Conservation (phyloP, 352 stramenopile species). For the Pythium rhizo-oryzae region DNA sequence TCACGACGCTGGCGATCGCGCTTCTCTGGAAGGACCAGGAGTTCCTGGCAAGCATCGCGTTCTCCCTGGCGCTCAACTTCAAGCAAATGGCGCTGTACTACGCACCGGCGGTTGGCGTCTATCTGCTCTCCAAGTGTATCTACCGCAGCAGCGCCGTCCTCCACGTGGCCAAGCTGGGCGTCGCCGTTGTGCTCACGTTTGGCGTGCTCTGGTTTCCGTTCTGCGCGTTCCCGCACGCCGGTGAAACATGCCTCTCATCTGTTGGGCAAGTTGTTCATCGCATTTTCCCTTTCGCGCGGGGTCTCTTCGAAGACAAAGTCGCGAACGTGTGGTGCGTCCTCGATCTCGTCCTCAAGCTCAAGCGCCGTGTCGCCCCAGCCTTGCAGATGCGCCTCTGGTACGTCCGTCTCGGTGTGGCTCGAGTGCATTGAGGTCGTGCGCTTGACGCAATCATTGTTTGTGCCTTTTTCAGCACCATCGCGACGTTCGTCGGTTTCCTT, state of each 20-base stretch:
- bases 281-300: constrained; percentile 95
- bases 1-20: constrained; percentile 68
- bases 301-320: constrained; percentile 99
- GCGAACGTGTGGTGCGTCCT: constrained; percentile 96
- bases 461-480: constrained; percentile 42
- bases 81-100: constrained; percentile 99
- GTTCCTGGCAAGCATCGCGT: constrained; percentile 84
- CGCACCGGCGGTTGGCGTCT: constrained; percentile 93
- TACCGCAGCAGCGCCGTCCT: constrained; percentile 53
- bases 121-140: constrained; percentile 90
- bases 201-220: constrained; percentile 92
- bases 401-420: not conserved
- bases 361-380: constrained; percentile 42
- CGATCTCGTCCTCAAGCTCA: constrained; percentile 83
- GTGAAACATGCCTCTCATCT: constrained; percentile 59
- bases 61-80: constrained; percentile 96
- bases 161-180: constrained; percentile 69
- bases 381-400: constrained; percentile 82
- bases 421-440: not conserved
- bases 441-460: not conserved
- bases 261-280: constrained; percentile 87
- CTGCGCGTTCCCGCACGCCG: constrained; percentile 50
- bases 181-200: constrained; percentile 92
- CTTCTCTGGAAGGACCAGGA: constrained; percentile 79
- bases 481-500: constrained; percentile 89